Evolutionary conservation across 306 rosid genomes (phyloP), one percentile per base, ranked within the genome.

Genomic region (Prunus davidiana): DNA sequence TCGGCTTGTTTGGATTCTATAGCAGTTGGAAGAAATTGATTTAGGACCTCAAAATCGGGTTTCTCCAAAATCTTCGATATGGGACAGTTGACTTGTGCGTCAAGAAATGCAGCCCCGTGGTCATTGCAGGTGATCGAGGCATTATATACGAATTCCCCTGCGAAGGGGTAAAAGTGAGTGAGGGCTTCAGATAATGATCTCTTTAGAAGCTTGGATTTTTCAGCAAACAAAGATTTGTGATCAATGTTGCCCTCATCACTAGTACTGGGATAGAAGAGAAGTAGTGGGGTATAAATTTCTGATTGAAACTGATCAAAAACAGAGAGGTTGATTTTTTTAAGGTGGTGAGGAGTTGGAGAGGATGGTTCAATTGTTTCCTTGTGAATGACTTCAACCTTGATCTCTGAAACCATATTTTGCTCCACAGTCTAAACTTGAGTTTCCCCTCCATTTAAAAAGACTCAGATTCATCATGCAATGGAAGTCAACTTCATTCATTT

Each of bases 131-230:
- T 71, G 66, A 87, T 78, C 70, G 67, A 61, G 0, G 51, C 3
- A 13, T 83, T 83, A 25, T 81, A 82, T 81, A 64, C 73, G 34
- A 82, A 43, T 18, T 60, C 76, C 15, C 97, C 92, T 12, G 92
- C 88, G 0, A 89, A 69, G 41, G 41, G 41, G 41, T 34, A 34
- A 34, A 34, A 34, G 0, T n/a, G 76, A 51, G 85, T 71, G 27
- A 91, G 75, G 64, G 88, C 72, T 43, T 86, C 30, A 3, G 92
- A 81, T 38, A 89, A 28, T 3, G 94, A 87, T 46, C 70, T 50
- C 73, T 85, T 89, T 0, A 91, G 83, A 20, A 64, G 66, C 41
- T 61, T 34, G 49, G 79, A 49, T 64, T 46, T 72, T 32, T 79
- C 76, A 3, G 66, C 75, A 19, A 66, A 5, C 3, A 12, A 28